Base-by-base conservation (phyloP, 2,329 filamentous ascomycete species). In the Claviceps monticola region DNA sequence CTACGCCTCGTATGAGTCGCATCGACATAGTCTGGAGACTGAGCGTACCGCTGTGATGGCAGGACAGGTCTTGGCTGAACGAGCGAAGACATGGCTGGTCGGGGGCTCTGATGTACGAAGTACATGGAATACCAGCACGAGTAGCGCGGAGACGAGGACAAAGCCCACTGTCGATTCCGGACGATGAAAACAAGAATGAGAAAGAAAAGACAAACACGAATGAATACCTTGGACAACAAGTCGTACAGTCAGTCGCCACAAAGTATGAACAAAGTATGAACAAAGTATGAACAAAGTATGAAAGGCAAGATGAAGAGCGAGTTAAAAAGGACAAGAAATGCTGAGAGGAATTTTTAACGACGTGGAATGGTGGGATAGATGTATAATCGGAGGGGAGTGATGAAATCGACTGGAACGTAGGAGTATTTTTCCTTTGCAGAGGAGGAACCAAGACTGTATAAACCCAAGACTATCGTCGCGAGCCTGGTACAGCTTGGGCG, bases 11-110 rank as follows among this genome's bases (percentile, higher is more conserved):
- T 23, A 23, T 23, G 23, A 23, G 23, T 23, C 23, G 23, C 60
- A 57, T 76, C 74, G 56, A 69, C 58, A 58, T 74, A 75, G 50
- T 75, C 74, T 53, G 68, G 62, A 14, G 68, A 64, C 53, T 69
- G 66, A 50, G 73, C 74, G 60, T 72, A 76, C 59, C 71, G 70
- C 61, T 78, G 74, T 49, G 73, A 73, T 48, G 74, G 69, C 56
- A 77, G 65, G 55, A 76, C 68, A 43, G 74, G 71, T 56, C 71
- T 68, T 49, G 68, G 65, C 55, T 69, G 64, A 57, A 69, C 69
- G 57, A 69, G 59, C 56, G 65, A 69, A 58, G 67, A 63, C 66
- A 67, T 71, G 56, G 56, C 57, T 46, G 43, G 9, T 17, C 29
- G 29, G 4, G 29, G 9, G 3, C 9, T 34, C 29, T 11, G 29